Base-by-base conservation (phyloP, 345 rosid genomes). In the Sonneratia alba region DNA sequence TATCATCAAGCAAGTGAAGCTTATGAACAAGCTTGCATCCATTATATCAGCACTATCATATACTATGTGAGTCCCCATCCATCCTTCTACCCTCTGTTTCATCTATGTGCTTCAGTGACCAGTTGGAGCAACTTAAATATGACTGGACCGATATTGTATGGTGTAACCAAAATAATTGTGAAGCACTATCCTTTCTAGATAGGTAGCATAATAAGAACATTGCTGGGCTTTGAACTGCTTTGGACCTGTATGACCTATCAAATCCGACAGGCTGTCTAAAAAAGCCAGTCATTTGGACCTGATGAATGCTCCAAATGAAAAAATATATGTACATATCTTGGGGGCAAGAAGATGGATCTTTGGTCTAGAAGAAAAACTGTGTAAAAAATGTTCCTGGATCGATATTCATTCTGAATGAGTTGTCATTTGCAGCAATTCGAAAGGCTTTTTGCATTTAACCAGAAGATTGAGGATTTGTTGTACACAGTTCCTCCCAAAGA, bases 1-100 rank as follows among this genome's bases (percentile, higher is more conserved):
- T 96, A 96, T 82, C 98, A 96, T 82, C 99, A 91, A 85, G 99
- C 99, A 59, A 92, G 97, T 78, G 99, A 92, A 86, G 88, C 94
- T 76, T 92, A 95, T 81, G 99, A 92, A 79, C 96, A 90, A 84
- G 98, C 99, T 69, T 96, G 99, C 77, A 89, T 94, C 7, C 94
- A 93, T 61, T 93, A 87, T 83, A 95, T 95, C 82, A 92, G 96
- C 86, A 83, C 91, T 91, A 95, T 95, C 73, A 92, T 96, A 73
- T 91, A 86, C 83, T 88, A 82, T 72, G 99, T 92, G 83, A 95
- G 97, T 21, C 43, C 59, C 68, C 48, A 59, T 70, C 27, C 71
- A 75, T 64, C 71, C 53, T 45, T 3, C 12, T 34, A 32, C 19
- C 6, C 3, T 32, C 66, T 34, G 12, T 34, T 62, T 62, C 66